Base-by-base conservation (phyloP, 257 asterid species). In the Galeopsis tetrahit region DNA sequence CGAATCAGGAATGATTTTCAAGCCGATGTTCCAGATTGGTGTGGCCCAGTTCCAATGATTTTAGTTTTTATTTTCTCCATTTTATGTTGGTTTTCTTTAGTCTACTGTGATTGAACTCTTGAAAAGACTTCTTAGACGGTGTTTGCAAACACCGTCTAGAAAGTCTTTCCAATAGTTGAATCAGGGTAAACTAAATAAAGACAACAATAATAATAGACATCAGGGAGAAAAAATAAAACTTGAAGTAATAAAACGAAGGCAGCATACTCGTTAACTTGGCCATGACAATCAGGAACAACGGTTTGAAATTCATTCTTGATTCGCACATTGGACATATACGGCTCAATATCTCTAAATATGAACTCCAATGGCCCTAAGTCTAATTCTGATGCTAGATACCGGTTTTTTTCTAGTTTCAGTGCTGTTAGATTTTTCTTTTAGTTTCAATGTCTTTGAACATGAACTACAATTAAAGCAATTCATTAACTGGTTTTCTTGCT, bases 261-360 rank as follows among this genome's bases (percentile, higher is more conserved):
- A 83, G 85, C 97, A 53, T 91, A 94, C 98, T 81, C 80, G 59
- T 84, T 40, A 39, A 68, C 44, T 56, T 96, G 92, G 72, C 89
- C 89, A 65, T 78, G 21, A 93, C 96, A 88, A 75, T 79, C 85
- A 57, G 96, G 96, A 76, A 94, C 86, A 38, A 82, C 83, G 38
- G 86, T 96, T 87, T 91, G 98, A 83, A 76, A 91, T 61, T 82
- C 83, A 73, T 71, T 74, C 0, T 96, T 96, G 61, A 94, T 80
- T 52, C 96, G 92, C 62, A 78, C 96, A 39, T 70, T 77, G 72
- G 96, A 82, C 82, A 79, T 82, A 74, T 83, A 84, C 11, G 84
- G 90, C 75, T 78, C 85, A 8, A 69, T 80, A 76, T 84, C 90
- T 66, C 72, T 79, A 74, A 91, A 79, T 93, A 89, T 85, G 80